These are phyloP conservation scores for Vicia villosa DNA, from an alignment of 306 rosid species.

Conservation along the genomic window DNA sequence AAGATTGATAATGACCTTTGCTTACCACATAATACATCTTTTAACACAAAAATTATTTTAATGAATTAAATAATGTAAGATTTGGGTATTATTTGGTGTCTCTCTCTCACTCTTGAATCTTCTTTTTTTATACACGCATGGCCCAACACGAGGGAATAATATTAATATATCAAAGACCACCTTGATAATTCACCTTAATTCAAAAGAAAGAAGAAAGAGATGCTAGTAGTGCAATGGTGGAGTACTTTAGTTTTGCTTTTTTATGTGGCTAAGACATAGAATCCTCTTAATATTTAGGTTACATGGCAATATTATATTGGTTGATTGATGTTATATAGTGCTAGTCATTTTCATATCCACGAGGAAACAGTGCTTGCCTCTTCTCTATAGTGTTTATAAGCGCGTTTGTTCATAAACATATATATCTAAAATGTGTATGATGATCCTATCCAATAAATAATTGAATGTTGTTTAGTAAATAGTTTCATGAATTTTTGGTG, in stretches of 20 bases:
- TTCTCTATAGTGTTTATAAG: constrained; percentile 39
- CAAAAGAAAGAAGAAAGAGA: constrained; percentile 34
- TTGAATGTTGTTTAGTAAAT: constrained; percentile 5
- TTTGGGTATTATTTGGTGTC: constrained; percentile 61
- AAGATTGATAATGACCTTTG: constrained; percentile 37
- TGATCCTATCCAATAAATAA: constrained; percentile 18
- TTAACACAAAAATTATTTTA: constrained; percentile 9
- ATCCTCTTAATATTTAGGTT: constrained; percentile 38
- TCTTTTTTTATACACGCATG: constrained; percentile 26
- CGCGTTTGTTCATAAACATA: constrained; percentile 11
- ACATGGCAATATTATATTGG: constrained; percentile 37
- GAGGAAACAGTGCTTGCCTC: constrained; percentile 32
- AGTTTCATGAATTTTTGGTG: constrained; percentile 19
- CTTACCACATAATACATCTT: constrained; percentile 34
- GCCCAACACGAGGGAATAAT: constrained; percentile 44
- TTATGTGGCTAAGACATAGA: constrained; percentile 29
- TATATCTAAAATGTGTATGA: background rate
- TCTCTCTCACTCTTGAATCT: constrained; percentile 11
- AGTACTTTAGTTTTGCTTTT: constrained; percentile 48
- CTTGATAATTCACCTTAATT: constrained; percentile 38
- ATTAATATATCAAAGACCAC: constrained; percentile 11
- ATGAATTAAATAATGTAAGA: constrained; percentile 19
- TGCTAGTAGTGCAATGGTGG: constrained; percentile 39
- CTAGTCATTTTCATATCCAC: constrained; percentile 43
- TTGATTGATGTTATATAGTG: constrained; percentile 47